Conservation (phyloP, 306 rosid species). For the Sindora glabra region DNA sequence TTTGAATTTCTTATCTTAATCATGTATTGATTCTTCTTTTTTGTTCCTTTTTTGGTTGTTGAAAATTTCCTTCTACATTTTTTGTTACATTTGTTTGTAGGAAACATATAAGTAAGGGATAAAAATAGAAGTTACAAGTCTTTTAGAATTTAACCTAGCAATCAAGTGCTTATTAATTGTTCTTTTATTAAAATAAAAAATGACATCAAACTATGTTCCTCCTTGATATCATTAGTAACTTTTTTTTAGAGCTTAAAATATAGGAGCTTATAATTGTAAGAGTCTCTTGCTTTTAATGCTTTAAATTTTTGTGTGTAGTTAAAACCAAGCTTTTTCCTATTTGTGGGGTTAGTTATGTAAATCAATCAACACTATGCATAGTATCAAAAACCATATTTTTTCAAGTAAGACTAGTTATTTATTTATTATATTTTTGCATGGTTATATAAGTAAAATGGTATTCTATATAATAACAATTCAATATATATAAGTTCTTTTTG, state of each 20-base stretch:
- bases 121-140: neutral
- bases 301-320: neutral
- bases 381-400: no score
- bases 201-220: neutral
- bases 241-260: no score
- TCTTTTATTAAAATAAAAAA: no score
- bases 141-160: neutral
- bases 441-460: neutral
- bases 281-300: neutral
- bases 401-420: no score
- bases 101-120: neutral
- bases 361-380: no score
- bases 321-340: no score
- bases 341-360: no score
- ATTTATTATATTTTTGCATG: no score
- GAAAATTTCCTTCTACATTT: conserved; percentile 5
- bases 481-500: neutral
- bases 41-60: no score
- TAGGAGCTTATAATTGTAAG: no score
- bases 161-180: no score
- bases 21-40: no score
- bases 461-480: neutral
- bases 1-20: conserved; percentile 19
- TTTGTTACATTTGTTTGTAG: neutral
- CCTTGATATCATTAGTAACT: neutral